These are phyloP conservation scores for Tuber calosporum DNA, from an alignment of 495 filamentous ascomycete genomes.

Conservation along the genomic window DNA sequence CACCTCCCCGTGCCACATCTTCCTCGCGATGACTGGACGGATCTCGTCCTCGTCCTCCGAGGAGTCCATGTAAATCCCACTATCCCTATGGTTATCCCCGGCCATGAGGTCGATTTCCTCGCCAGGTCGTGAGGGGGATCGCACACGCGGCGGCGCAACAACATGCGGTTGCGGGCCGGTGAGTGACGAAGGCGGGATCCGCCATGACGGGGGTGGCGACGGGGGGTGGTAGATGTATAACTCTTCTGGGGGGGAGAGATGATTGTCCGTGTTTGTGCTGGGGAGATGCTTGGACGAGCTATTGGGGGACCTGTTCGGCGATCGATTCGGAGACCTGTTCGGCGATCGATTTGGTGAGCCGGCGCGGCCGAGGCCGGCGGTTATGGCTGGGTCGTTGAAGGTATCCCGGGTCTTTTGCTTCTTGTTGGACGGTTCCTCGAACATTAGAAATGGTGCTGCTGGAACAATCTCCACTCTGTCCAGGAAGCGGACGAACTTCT, in stretches of 20 bases:
- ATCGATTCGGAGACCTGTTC: constrained; percentile 24
- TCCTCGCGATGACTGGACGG: constrained; percentile 38
- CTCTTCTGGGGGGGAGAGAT: constrained; percentile 33
- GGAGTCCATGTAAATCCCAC: constrained; percentile 33
- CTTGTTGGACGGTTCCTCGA: constrained; percentile 20
- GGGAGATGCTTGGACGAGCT: constrained; percentile 29
- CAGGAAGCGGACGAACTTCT: constrained; percentile 40
- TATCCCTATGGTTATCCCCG: constrained; percentile 28
- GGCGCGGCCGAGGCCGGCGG: constrained; percentile 34
- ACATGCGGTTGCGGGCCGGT: constrained; percentile 38
- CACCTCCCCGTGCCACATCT: constrained; percentile 41
- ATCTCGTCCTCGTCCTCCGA: constrained; percentile 29
- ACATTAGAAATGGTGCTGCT: constrained; percentile 13
- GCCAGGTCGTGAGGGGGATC: constrained; percentile 30
- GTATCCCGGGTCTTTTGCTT: constrained; percentile 35
- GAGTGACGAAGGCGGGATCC: constrained; percentile 37
- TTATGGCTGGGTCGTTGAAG: constrained; percentile 31
- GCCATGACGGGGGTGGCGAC: constrained; percentile 37
- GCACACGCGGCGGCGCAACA: constrained; percentile 36
- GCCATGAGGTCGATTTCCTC: constrained; percentile 39
- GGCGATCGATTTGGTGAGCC: constrained; percentile 38
- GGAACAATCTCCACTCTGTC: constrained; percentile 40
- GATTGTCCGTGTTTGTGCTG: constrained; percentile 22
- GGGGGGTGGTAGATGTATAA: constrained; percentile 34
- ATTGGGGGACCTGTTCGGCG: constrained; percentile 32